Evolutionary conservation across 2,329 filamentous ascomycete species (phyloP).

Genomic region (Scytalidium lignicola): DNA sequence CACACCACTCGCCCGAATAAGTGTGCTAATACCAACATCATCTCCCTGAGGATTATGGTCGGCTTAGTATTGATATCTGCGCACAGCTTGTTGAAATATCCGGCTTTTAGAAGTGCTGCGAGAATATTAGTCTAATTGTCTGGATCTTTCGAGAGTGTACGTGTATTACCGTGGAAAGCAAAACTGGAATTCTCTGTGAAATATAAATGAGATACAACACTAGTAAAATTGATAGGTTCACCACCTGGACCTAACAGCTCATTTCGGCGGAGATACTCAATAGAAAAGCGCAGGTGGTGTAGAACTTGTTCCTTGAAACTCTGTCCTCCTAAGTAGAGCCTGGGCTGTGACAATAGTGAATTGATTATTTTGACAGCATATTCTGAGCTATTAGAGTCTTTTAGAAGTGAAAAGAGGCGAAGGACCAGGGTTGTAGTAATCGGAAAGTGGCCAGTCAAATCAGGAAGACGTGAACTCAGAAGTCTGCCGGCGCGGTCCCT

Average conservation of each 20-base stretch:
- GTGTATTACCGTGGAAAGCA: conserved; percentile 56
- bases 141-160: background rate
- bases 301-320: conserved; percentile 64
- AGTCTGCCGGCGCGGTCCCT: conserved; percentile 59
- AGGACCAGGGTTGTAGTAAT: conserved; percentile 69
- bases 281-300: conserved; percentile 74
- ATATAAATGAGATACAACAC: conserved; percentile 66
- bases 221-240: conserved; percentile 66
- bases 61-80: conserved; percentile 46
- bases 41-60: conserved; percentile 44
- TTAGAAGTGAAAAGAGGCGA: conserved; percentile 60
- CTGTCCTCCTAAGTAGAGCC: conserved; percentile 65
- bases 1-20: conserved; percentile 59
- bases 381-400: conserved; percentile 57
- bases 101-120: conserved; percentile 56
- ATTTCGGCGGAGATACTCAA: conserved; percentile 71
- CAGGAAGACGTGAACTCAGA: conserved; percentile 67
- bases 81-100: conserved; percentile 65
- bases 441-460: conserved; percentile 72
- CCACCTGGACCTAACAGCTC: conserved; percentile 57
- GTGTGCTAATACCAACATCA: conserved; percentile 67
- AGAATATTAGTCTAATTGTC: background rate
- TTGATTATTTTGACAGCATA: conserved; percentile 60
- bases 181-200: conserved; percentile 72
- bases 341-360: conserved; percentile 63